phyloP scores from a whole-genome alignment of 164 flowering plant species.

The Umbilicus rupestris region DNA sequence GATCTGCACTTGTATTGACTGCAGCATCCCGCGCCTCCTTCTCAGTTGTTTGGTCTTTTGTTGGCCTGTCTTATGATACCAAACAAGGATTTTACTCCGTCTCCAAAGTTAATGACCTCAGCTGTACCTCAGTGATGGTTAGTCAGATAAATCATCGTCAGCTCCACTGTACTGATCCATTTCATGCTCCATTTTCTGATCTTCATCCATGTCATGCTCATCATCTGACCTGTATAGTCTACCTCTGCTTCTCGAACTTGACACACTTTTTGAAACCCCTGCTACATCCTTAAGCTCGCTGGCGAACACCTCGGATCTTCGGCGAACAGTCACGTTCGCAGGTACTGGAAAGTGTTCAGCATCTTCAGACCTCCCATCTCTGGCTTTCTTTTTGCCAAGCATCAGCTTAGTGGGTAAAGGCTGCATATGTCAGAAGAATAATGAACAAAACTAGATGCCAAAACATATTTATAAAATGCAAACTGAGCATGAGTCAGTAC shows the following conservation, averaged over 20 bases:
- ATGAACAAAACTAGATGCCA: slow-evolving; percentile 7
- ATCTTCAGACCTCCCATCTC: slow-evolving; percentile 81
- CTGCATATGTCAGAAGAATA: slow-evolving; percentile 31
- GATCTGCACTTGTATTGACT: background rate
- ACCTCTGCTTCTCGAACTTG: slow-evolving; percentile 28
- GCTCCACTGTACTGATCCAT: slow-evolving; percentile 57
- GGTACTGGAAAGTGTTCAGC: slow-evolving; percentile 81
- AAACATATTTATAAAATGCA: background rate
- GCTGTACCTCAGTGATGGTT: slow-evolving; percentile 13
- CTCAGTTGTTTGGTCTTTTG: background rate
- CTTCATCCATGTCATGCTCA: slow-evolving; percentile 36
- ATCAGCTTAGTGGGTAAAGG: slow-evolving; percentile 86
- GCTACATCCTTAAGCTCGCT: slow-evolving; percentile 44
- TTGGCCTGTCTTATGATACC: background rate
- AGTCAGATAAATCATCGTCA: slow-evolving; percentile 73
- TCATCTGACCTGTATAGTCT: slow-evolving; percentile 13
- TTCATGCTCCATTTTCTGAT: slow-evolving; percentile 22
- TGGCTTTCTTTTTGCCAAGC: slow-evolving; percentile 71
- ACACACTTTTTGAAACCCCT: slow-evolving; percentile 23
- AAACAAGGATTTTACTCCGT: background rate
- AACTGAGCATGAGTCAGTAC: slow-evolving; percentile 24
- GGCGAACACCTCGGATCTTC: slow-evolving; percentile 38
- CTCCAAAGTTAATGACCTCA: background rate
- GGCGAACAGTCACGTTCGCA: slow-evolving; percentile 63
- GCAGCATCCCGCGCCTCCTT: background rate